Percentiles rank a stretch among this genome's conserved stretches.
Conservation (phyloP, 495 filamentous ascomycete species). For the Aspergillus diversus region DNA sequence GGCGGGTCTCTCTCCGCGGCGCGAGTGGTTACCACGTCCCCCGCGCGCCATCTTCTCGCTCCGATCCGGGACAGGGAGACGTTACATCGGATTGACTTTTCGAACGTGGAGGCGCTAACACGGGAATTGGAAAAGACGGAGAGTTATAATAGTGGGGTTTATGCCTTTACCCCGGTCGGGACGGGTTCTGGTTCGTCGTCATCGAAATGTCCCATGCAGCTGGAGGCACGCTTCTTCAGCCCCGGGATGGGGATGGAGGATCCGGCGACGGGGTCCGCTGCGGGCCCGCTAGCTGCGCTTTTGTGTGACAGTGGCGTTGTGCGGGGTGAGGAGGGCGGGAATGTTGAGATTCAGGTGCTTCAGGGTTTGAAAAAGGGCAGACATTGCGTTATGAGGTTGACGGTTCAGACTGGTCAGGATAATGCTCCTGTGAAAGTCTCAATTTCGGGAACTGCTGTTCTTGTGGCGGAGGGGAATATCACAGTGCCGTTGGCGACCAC, state of each 20-base stretch:
- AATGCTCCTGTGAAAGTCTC: background rate
- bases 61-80: constrained; percentile 16
- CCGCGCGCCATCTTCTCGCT: constrained; percentile 24
- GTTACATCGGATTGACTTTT: constrained; percentile 2
- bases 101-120: constrained; percentile 4
- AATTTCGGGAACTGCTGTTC: constrained; percentile 6
- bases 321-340: background rate
- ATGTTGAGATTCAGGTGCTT: background rate
- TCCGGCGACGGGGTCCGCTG: constrained; percentile 19
- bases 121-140: constrained; percentile 14
- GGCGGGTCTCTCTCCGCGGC: background rate
- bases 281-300: constrained; percentile 12
- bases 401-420: background rate
- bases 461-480: constrained; percentile 5
- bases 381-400: constrained; percentile 5
- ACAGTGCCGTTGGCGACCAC: background rate
- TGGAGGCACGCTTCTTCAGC: constrained; percentile 21
- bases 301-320: constrained; percentile 8
- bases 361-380: constrained; percentile 10
- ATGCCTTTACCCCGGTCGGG: constrained; percentile 13
- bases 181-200: background rate
- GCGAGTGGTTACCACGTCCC: constrained; percentile 23
- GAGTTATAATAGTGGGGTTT: constrained; percentile 21
- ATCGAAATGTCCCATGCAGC: background rate
- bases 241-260: constrained; percentile 25